Conservation (phyloP, 345 rosid genomes). For the Salix suchowensis region DNA sequence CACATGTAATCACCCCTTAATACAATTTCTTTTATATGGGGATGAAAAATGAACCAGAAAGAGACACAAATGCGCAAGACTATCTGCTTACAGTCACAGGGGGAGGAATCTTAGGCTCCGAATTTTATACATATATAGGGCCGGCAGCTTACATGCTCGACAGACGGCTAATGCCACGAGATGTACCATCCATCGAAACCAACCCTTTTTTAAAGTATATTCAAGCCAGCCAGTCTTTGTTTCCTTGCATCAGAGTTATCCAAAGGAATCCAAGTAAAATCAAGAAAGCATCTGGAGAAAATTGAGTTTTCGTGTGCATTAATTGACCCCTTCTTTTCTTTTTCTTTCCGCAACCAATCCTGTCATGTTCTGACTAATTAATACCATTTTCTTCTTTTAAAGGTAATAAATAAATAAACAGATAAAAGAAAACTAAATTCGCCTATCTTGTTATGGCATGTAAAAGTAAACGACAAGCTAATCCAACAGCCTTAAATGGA, state of each 20-base stretch:
- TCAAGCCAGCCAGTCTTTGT: not conserved
- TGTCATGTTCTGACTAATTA: not conserved
- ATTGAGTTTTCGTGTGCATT: conserved; percentile 8
- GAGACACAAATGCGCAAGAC: conserved; percentile 12
- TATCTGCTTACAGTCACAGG: conserved; percentile 20
- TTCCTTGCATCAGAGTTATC: not conserved
- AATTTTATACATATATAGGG: conserved; percentile 17
- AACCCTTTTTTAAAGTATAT: not conserved
- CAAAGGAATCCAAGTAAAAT: conserved; percentile 8
- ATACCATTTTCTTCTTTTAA: not conserved
- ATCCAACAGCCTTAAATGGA: not conserved
- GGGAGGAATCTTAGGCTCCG: conserved; percentile 22
- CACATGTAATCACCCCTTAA: not conserved
- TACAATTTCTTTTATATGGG: not conserved
- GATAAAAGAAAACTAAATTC: not conserved
- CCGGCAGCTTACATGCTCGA: conserved; percentile 12
- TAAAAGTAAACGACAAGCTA: conserved; percentile 7
- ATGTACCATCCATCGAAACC: conserved; percentile 2
- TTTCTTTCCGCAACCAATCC: not conserved
- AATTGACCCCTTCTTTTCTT: conserved; percentile 1
- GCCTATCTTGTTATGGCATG: not conserved
- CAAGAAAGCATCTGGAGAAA: not conserved
- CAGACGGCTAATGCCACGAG: not conserved
- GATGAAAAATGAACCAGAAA: conserved; percentile 19
- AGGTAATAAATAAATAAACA: not conserved